Base-by-base conservation (phyloP, 1,284 basidiomycete genomes). In the Trichosporon ovoides region DNA sequence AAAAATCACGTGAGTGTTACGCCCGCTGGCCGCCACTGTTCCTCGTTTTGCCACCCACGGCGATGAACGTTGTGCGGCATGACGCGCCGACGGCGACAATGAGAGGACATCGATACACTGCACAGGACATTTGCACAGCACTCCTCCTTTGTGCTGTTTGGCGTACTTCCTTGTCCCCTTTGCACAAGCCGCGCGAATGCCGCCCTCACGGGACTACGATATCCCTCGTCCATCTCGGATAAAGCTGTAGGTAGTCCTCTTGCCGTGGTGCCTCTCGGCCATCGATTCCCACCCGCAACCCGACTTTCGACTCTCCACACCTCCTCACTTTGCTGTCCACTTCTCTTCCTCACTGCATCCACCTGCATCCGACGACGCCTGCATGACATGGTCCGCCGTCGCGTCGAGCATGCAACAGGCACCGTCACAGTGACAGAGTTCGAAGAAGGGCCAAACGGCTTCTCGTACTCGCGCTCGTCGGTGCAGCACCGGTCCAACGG, bases 141-240 rank as follows among this genome's bases (percentile, higher is more conserved):
- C 22, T 16, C 22, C 22, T 46, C n/a, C 22, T 28, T 28, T 9
- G 20, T 46, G 20, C 18, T 46, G 40, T 24, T 24, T 46, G 14
- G 40, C 22, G 20, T 24, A 13, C 6, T 28, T 14, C 40, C 40
- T 20, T 10, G 40, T 28, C 14, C 40, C 18, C 11, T n/a, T 18
- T n/a, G 40, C 40, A 28, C 40, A 46, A 22, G n/a, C 7, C 40
- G 22, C 40, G 28, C 40, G 40, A 12, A 46, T 46, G 40, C 28
- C 40, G 40, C 40, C 40, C 40, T 46, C 40, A 24, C 40, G 40
- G 22, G 40, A 46, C 49, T 35, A 51, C 31, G 33, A 35, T 31
- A 51, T 35, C 31, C 35, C 49, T 10, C 35, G 49, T 24, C 49
- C 35, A n/a, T 51, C 35, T 20, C 31, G 49, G 16, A 35, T 34